phyloP scores from a whole-genome alignment of 768 basidiomycete genomes.

The Epithele typhae region DNA sequence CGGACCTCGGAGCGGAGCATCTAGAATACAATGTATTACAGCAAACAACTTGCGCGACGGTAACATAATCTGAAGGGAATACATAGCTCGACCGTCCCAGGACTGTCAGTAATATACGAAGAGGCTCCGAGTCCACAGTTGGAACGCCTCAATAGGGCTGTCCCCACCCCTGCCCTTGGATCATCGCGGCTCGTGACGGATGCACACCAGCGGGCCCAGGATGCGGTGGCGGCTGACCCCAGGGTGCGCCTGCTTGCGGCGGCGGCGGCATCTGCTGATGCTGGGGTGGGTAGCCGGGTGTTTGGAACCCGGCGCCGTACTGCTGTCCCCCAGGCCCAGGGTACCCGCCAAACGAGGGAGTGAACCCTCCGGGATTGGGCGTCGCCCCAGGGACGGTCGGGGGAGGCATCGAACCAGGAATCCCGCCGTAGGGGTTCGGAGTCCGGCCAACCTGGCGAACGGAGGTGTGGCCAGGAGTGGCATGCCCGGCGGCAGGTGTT shows the following conservation, averaged over 20 bases:
- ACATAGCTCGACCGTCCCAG: background rate
- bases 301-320: slow-evolving; percentile 27
- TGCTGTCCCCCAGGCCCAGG: slow-evolving; percentile 21
- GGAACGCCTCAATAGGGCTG: slow-evolving; percentile 8
- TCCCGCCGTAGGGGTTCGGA: slow-evolving; percentile 71
- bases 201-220: slow-evolving; percentile 55
- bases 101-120: too few relatives aligned
- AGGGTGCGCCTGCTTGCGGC: slow-evolving; percentile 26
- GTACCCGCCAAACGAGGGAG: slow-evolving; percentile 10
- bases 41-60: slow-evolving; percentile 9
- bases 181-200: slow-evolving; percentile 61
- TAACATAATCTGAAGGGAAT: slow-evolving; percentile 12
- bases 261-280: slow-evolving; percentile 44
- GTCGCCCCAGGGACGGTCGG: slow-evolving; percentile 28
- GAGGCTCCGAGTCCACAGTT: too few relatives aligned
- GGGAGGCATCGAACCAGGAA: slow-evolving; percentile 27
- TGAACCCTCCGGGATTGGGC: slow-evolving; percentile 34
- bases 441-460: slow-evolving; percentile 68
- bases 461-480: slow-evolving; percentile 79
- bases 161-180: slow-evolving; percentile 41
- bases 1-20: too few relatives aligned
- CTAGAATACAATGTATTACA: slow-evolving; percentile 14
- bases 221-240: slow-evolving; percentile 33
- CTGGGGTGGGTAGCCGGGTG: slow-evolving; percentile 39
- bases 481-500: slow-evolving; percentile 45